Conservation (phyloP, 2,329 filamentous ascomycete species). For the Alternaria dauci region DNA sequence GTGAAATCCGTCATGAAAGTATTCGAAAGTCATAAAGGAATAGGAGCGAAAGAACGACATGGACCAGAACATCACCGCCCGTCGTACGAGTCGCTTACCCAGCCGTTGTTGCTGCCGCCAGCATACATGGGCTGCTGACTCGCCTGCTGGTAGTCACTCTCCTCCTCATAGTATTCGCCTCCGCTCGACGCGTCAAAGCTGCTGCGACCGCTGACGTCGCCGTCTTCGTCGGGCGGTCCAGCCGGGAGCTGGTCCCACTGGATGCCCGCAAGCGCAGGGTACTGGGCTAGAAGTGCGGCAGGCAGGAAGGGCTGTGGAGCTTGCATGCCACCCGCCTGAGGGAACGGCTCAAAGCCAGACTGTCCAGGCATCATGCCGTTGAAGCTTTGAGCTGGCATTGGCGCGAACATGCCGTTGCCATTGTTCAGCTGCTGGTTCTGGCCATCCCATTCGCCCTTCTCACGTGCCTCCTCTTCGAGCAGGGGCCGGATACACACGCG, state of each 20-base stretch:
- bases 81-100: conserved; percentile 46
- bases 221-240: conserved; percentile 62
- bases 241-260: conserved; percentile 82
- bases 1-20: conserved; percentile 16
- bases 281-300: conserved; percentile 86
- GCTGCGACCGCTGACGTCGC: conserved; percentile 77
- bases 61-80: conserved; percentile 9
- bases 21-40: conserved; percentile 7
- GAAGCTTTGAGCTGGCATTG: conserved; percentile 42
- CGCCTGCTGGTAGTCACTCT: conserved; percentile 60
- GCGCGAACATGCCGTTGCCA: conserved; percentile 55
- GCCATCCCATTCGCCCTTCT: conserved; percentile 70
- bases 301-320: conserved; percentile 66
- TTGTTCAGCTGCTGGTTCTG: conserved; percentile 65
- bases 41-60: not conserved
- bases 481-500: conserved; percentile 97
- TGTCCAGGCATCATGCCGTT: conserved; percentile 47
- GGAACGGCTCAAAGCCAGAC: conserved; percentile 45
- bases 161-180: conserved; percentile 75
- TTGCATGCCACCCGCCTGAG: conserved; percentile 37
- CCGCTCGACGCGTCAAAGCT: conserved; percentile 78
- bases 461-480: conserved; percentile 90
- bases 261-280: conserved; percentile 88
- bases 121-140: conserved; percentile 39
- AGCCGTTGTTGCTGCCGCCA: conserved; percentile 42